A percentile compares a stretch with the other conserved stretches of the same genome.
These are phyloP conservation scores for Eucalyptus tenuipes DNA, from an alignment of 345 rosid genomes.

Conservation along the genomic window DNA sequence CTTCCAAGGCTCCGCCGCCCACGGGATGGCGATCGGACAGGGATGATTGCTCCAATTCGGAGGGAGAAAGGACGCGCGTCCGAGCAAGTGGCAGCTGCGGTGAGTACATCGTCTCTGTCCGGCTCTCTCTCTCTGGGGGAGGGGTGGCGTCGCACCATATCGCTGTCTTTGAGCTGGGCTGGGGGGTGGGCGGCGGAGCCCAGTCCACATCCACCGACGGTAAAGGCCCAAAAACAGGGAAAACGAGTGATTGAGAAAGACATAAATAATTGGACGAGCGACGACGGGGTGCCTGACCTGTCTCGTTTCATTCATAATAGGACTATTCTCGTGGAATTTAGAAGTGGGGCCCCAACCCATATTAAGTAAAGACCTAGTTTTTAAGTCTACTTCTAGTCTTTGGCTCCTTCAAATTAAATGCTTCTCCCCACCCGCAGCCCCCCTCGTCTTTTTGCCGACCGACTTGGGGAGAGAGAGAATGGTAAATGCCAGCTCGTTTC, in stretches of 20 bases:
- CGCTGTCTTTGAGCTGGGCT: background rate
- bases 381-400: background rate
- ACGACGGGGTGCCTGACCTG: background rate
- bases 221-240: background rate
- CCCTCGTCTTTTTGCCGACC: no score
- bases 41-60: slow-evolving; percentile 9
- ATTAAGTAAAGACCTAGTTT: no score
- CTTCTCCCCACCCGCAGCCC: no score
- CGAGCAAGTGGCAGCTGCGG: slow-evolving; percentile 22
- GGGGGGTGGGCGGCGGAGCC: background rate
- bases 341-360: background rate
- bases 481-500: background rate
- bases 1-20: slow-evolving; percentile 23
- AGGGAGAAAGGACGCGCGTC: slow-evolving; percentile 4
- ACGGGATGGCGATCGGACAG: background rate
- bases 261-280: no score
- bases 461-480: no score
- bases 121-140: background rate
- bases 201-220: background rate
- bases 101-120: slow-evolving; percentile 9
- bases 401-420: background rate
- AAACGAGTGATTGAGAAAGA: background rate
- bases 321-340: background rate
- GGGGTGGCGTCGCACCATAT: background rate
- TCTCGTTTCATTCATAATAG: background rate